phyloP scores from a whole-genome alignment of 2,329 filamentous ascomycete species.

The Penicillium sp. region DNA sequence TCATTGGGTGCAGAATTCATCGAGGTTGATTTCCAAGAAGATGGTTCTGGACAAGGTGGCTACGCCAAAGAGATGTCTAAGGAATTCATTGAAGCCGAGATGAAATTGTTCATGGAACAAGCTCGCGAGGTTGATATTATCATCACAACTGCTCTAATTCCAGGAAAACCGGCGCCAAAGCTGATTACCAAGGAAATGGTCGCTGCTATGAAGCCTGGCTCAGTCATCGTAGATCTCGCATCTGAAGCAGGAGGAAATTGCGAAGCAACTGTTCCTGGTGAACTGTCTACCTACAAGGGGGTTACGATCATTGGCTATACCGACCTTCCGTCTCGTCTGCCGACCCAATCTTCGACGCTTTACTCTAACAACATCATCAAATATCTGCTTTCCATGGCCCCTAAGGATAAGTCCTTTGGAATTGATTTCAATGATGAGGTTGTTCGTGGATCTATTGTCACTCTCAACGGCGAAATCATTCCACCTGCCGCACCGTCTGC shows the following conservation, averaged over 20 bases:
- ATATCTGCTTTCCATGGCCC: slow-evolving; percentile 76
- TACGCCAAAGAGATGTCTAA: slow-evolving; percentile 95
- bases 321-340: slow-evolving; percentile 80
- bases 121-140: slow-evolving; percentile 87
- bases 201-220: slow-evolving; percentile 84
- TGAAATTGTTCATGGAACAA: slow-evolving; percentile 88
- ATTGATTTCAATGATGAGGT: slow-evolving; percentile 82
- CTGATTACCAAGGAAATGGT: slow-evolving; percentile 80
- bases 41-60: slow-evolving; percentile 78
- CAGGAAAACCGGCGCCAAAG: slow-evolving; percentile 77
- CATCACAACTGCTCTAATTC: slow-evolving; percentile 88
- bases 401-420: slow-evolving; percentile 74
- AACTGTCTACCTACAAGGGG: slow-evolving; percentile 69
- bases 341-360: slow-evolving; percentile 83
- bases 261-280: slow-evolving; percentile 72
- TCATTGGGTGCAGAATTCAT: slow-evolving; percentile 88
- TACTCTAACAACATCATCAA: slow-evolving; percentile 96
- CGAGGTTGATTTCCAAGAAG: slow-evolving; percentile 80
- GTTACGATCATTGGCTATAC: slow-evolving; percentile 88
- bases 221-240: slow-evolving; percentile 82
- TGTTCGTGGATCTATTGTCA: slow-evolving; percentile 80
- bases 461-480: slow-evolving; percentile 71
- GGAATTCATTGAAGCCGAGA: slow-evolving; percentile 88
- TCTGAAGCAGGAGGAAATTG: slow-evolving; percentile 88
- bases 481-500: slow-evolving; percentile 71